Evolutionary conservation across 2,329 filamentous ascomycete species (phyloP), one percentile per base, ranked within the genome.

Genomic region (Sporothrix pseudoabietina): DNA sequence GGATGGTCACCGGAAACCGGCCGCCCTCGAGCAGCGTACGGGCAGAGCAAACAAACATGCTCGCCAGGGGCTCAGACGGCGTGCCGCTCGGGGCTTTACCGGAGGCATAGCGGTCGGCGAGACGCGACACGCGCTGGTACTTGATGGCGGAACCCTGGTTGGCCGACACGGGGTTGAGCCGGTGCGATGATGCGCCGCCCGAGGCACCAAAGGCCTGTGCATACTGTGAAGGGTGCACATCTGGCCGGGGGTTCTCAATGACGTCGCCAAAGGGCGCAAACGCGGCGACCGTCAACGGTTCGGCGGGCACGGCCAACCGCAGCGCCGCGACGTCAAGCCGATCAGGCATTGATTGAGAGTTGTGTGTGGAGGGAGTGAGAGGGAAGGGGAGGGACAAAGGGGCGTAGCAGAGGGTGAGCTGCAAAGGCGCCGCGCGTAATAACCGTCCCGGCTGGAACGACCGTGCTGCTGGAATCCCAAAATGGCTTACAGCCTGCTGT

Each of bases 111-210:
- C 90, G 86, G 80, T 97, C 89, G 44, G 85, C 84, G 77, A 95
- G 86, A 59, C 87, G 86, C n/a, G 93, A 93, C 75, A 97, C 90
- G 79, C 93, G 87, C 75, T 91, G 87, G 82, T 96, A 97, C 81
- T 97, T 97, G 79, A 95, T 89, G 19, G 96, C 95, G 30, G 90
- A 91, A 78, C 93, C 93, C 84, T 98, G 94, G 84, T 98, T 98
- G 65, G 90, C 88, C 3, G 88, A 85, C 4, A 90, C 83, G 72
- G 87, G 84, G 76, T 85, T 84, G 78, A 83, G 80, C 35, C 86
- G 83, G 49, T 82, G 79, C 26, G 59, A 6, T 6, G 59, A 6
- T 6, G 49, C 2, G 6, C 30, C 12, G 26, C 5, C 12, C 6
- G 35, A 2, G 12, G 47, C 16, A 9, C 72, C 73, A 44, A 73